Percentiles rank a stretch among this genome's conserved stretches.
phyloP scores from a whole-genome alignment of 2,329 filamentous ascomycete genomes.

The Pseudocercospora vitis region DNA sequence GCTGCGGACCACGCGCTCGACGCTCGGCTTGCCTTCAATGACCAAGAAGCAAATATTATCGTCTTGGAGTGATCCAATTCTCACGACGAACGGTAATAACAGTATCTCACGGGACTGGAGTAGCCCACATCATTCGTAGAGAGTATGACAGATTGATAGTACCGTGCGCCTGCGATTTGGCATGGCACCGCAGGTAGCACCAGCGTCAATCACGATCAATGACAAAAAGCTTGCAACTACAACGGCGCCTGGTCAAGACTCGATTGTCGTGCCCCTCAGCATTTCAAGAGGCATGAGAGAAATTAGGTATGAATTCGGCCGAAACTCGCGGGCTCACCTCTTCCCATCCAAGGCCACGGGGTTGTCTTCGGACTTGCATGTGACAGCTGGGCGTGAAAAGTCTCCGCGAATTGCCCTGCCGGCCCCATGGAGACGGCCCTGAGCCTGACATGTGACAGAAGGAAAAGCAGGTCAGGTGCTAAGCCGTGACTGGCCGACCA shows the following conservation, averaged over 20 bases:
- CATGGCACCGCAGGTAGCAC: neutral
- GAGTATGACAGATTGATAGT: no score
- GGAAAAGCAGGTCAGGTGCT: neutral
- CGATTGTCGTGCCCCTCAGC: no score
- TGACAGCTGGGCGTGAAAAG: neutral
- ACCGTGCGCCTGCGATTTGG: no score
- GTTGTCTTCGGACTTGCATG: no score
- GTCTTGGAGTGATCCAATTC: slow-evolving; percentile 1
- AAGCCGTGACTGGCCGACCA: neutral
- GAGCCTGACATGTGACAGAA: neutral
- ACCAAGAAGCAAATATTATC: neutral
- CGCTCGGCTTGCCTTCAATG: neutral
- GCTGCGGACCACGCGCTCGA: neutral
- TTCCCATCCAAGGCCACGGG: no score
- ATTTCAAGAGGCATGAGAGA: no score
- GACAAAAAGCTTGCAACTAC: no score
- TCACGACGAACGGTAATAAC: neutral
- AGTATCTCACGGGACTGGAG: no score
- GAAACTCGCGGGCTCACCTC: no score
- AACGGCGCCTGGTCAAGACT: no score
- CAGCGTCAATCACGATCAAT: neutral
- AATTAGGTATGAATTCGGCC: no score
- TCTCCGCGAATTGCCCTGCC: neutral
- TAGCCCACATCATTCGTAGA: no score
- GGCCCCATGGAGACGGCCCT: neutral